Evolutionary conservation across 768 basidiomycete species (phyloP), one percentile per base, ranked within the genome.

Genomic region (Cubamyces sp.): DNA sequence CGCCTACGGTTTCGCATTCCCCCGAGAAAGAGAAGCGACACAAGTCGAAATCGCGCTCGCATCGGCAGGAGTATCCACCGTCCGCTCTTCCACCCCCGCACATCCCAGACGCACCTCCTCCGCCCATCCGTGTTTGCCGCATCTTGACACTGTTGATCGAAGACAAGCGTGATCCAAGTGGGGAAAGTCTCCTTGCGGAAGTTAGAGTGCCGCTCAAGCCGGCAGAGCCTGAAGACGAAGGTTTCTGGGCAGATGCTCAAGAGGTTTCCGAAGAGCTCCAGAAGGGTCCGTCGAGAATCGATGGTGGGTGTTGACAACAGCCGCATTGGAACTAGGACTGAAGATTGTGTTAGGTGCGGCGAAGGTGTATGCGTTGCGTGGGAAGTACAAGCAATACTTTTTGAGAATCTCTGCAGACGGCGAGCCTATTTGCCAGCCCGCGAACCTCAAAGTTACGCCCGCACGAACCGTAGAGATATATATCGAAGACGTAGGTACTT

Each of bases 161-260:
- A 56, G 90, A 91, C 65, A 63, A 76, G 51, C 82, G 90, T 39
- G 81, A 78, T 63, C 82, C 81, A 6, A 74, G 74, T 0, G 72
- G 74, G 39, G 89, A 90, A 70, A 74, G 77, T 57, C 84, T 84
- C 66, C 77, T 91, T 19, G 85, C 85, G 1, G 90, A 92, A 70
- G 83, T 92, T 19, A 81, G 76, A 40, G 81, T 90, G 30, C 82
- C 81, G n/a, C 71, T 91, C 40, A 82, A 73, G 67, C 67, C 70
- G 5, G 77, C 79, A 3, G 81, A 82, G 37, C 73, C 81, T 58
- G 74, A 76, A 5, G 78, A 78, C 40, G 86, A 83, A 65, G 84
- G 86, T 5, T 88, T 81, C 67, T 91, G 90, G 90, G 89, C 84
- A 6, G 84, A 89, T 69, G 87, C 89, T 2, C 78, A 80, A 64